Conservation (phyloP, 1,284 basidiomycete species). For the Cryptococcus amylolentus region DNA sequence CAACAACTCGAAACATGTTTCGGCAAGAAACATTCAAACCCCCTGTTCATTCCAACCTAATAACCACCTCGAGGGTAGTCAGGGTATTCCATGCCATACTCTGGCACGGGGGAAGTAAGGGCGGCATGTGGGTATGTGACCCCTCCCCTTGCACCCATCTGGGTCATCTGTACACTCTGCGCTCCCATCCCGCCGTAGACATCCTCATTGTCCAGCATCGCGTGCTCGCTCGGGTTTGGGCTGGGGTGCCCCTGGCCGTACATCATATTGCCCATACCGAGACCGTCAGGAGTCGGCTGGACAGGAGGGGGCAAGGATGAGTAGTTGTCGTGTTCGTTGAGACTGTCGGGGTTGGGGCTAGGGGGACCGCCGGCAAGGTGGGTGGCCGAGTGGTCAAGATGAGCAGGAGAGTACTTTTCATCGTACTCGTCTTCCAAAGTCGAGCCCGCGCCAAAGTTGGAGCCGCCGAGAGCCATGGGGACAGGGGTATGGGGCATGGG, state of each 20-base stretch:
- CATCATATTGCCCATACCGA: background rate
- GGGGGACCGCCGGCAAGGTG: background rate
- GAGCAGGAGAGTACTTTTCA: slow-evolving; percentile 18
- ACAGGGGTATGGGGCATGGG: background rate
- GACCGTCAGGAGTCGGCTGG: slow-evolving; percentile 6
- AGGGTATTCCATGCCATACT: too few species aligned
- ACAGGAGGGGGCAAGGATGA: slow-evolving; percentile 33
- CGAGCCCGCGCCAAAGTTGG: slow-evolving; percentile 26
- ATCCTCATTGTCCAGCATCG: slow-evolving; percentile 3
- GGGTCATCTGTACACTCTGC: background rate
- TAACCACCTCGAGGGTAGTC: too few species aligned
- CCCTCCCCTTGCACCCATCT: background rate
- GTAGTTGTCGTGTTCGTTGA: slow-evolving; percentile 33
- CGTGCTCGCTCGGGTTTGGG: too few species aligned
- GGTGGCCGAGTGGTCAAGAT: background rate
- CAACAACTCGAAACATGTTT: too few species aligned
- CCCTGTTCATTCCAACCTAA: background rate
- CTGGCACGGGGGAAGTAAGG: too few species aligned
- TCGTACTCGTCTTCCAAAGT: slow-evolving; percentile 31
- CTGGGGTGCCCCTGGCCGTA: background rate
- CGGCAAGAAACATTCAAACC: background rate
- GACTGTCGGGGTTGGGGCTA: slow-evolving; percentile 1
- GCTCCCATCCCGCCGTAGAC: slow-evolving; percentile 9
- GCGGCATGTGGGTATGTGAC: background rate
- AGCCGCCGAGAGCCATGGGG: slow-evolving; percentile 38